Evolutionary conservation across 1,284 basidiomycete genomes (phyloP).

Genomic region (Malassezia equina): DNA sequence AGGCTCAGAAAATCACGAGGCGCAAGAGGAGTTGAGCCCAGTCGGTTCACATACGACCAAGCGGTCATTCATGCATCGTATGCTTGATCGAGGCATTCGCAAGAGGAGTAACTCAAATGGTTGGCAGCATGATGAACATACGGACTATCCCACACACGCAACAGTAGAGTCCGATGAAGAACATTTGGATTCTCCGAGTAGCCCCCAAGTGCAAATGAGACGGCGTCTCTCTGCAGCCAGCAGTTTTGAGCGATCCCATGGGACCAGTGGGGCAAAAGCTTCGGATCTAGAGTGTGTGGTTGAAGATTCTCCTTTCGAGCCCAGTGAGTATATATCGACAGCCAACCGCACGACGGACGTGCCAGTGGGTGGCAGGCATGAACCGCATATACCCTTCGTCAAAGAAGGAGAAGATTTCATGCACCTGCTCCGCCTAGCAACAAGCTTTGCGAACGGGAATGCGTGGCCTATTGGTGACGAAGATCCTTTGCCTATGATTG

Average conservation of each 20-base stretch:
- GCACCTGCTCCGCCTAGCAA: constrained; percentile 10
- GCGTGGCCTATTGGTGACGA: constrained; percentile 4
- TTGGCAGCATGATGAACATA: neutral
- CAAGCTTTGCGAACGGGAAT: neutral
- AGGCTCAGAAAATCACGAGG: neutral
- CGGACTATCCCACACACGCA: constrained; percentile 1
- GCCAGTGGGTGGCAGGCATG: neutral
- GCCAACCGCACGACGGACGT: neutral
- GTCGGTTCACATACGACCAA: constrained; percentile 16
- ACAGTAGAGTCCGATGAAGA: constrained; percentile 18
- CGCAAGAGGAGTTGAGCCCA: neutral
- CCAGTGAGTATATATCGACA: neutral
- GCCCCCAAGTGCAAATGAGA: neutral
- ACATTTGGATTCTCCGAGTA: neutral
- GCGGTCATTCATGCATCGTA: constrained; percentile 10
- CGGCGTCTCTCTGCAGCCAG: constrained; percentile 6
- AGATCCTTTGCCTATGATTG: constrained; percentile 33
- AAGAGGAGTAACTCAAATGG: neutral
- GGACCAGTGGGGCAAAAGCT: constrained; percentile 9
- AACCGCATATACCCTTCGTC: neutral
- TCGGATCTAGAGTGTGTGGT: constrained; percentile 11
- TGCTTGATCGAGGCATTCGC: constrained; percentile 1
- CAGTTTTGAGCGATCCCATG: constrained; percentile 10
- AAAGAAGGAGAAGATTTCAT: constrained; percentile 20
- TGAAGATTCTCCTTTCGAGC: neutral